Evolutionary conservation across 2,329 filamentous ascomycete species (phyloP).

Genomic region (Bimuria novae-zelandiae): DNA sequence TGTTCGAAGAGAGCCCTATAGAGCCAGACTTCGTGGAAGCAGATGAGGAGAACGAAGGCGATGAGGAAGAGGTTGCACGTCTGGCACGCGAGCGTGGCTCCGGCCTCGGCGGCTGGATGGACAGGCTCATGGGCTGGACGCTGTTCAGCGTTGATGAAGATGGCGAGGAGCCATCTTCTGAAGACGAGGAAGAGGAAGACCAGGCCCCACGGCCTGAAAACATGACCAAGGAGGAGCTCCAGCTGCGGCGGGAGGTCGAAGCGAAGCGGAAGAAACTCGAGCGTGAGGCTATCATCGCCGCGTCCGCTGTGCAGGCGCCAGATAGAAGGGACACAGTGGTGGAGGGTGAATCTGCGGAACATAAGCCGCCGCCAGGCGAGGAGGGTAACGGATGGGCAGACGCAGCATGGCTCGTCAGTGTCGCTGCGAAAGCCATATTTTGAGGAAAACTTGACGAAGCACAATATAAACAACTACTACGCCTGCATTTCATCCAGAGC

Average conservation of each 20-base stretch:
- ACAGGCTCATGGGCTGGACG: slow-evolving; percentile 62
- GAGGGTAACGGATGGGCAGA: slow-evolving; percentile 60
- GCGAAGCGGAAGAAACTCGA: slow-evolving; percentile 43
- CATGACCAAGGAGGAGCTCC: slow-evolving; percentile 44
- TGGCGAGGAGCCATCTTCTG: slow-evolving; percentile 42
- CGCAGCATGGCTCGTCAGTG: slow-evolving; percentile 61
- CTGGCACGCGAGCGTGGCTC: slow-evolving; percentile 58
- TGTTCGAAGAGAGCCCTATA: slow-evolving; percentile 27
- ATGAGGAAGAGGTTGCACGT: slow-evolving; percentile 59
- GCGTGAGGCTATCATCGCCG: slow-evolving; percentile 42
- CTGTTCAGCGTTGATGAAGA: slow-evolving; percentile 60
- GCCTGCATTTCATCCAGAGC: neutral
- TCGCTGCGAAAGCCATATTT: slow-evolving; percentile 54
- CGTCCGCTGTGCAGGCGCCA: slow-evolving; percentile 44
- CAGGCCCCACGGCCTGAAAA: slow-evolving; percentile 28
- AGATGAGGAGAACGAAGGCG: slow-evolving; percentile 48
- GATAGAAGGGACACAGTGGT: slow-evolving; percentile 19
- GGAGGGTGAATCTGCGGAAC: slow-evolving; percentile 17
- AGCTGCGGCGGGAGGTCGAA: slow-evolving; percentile 44
- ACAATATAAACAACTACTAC: neutral
- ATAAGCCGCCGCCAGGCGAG: slow-evolving; percentile 24
- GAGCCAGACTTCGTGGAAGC: slow-evolving; percentile 58
- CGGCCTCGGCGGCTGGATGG: slow-evolving; percentile 61
- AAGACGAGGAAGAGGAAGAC: slow-evolving; percentile 36
- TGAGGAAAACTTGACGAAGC: slow-evolving; percentile 4